Percentiles rank a stretch among this genome's conserved stretches.
Evolutionary conservation across 2,329 filamentous ascomycete genomes (phyloP).

Genomic region (Phaeoacremonium minimum): DNA sequence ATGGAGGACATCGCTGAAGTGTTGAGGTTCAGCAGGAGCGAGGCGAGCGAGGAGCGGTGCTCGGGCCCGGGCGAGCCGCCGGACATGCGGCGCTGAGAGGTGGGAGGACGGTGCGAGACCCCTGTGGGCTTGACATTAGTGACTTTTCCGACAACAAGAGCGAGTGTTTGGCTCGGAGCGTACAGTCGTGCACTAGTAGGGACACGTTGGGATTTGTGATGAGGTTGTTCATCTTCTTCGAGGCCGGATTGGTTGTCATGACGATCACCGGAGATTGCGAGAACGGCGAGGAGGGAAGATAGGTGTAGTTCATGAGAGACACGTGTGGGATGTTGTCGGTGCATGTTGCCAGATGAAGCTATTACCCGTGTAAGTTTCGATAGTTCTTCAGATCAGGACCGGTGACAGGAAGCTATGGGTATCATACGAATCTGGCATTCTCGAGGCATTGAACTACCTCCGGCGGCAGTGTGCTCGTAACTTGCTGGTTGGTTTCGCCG

Average conservation of each 20-base stretch:
- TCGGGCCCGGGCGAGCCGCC: slow-evolving; percentile 61
- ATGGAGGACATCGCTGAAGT: slow-evolving; percentile 83
- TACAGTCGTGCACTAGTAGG: slow-evolving; percentile 90
- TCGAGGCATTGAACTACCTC: slow-evolving; percentile 90
- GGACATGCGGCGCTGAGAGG: slow-evolving; percentile 54
- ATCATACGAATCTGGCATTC: slow-evolving; percentile 85
- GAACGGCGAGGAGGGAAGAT: slow-evolving; percentile 75
- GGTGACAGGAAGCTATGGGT: slow-evolving; percentile 5
- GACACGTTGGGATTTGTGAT: slow-evolving; percentile 82
- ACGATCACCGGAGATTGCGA: slow-evolving; percentile 76
- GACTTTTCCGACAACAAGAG: background rate
- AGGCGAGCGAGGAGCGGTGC: slow-evolving; percentile 70
- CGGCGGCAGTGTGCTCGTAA: slow-evolving; percentile 66
- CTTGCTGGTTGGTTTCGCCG: slow-evolving; percentile 66
- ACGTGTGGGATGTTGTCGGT: slow-evolving; percentile 81
- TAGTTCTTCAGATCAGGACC: slow-evolving; percentile 3
- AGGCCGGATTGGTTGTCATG: slow-evolving; percentile 82
- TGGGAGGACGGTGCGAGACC: slow-evolving; percentile 88
- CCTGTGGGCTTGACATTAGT: slow-evolving; percentile 35
- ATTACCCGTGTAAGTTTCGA: slow-evolving; percentile 4
- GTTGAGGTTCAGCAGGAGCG: slow-evolving; percentile 85
- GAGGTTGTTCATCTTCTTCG: slow-evolving; percentile 78
- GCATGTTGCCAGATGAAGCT: slow-evolving; percentile 96
- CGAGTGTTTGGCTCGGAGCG: slow-evolving; percentile 7
- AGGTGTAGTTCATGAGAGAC: slow-evolving; percentile 98